Base-by-base conservation (phyloP, 169 alveolate species). In the Condylostoma magnum region DNA sequence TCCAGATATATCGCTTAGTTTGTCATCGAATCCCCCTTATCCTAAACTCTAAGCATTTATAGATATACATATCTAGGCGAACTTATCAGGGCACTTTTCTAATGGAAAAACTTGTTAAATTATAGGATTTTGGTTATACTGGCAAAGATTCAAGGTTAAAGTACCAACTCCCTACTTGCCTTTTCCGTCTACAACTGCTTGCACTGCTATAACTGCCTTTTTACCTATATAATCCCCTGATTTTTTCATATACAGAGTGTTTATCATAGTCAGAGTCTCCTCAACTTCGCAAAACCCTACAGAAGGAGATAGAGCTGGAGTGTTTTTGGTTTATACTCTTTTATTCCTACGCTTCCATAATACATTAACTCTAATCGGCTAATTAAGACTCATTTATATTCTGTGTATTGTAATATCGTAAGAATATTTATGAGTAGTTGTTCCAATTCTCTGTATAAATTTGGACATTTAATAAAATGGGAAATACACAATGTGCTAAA, bases 1-100 rank as follows among this genome's bases (percentile, higher is more conserved):
- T 33, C 73, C 73, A 27, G 73, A 63, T 2, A 57, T 57, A 43
- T 63, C 73, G 46, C 73, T 63, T 57, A 63, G 38, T 34, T 63
- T 63, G 43, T 63, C 73, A 31, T 54, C 73, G 4, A 28, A n/a
- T 20, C 22, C 33, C 4, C 58, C 73, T 5, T 63, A 54, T 1
- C 73, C 73, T 22, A 63, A 28, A 15, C 58, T 33, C 73, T 63
- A 57, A n/a, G 58, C 73, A 18, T 57, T 22, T 8, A 63, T 31
- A 6, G 58, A 43, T 15, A 63, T 25, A 3, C 55, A 41, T 0
- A 63, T 46, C 22, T 46, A 0, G 33, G 73, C n/a, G 2, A 43
- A 43, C 4, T 63, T 63, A 28, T 63, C 73, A 37, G 73, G 73
- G 46, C 73, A 63, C 22, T 31, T 41, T 63, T 38, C 73, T 20